A percentile compares a stretch with the other conserved stretches of the same genome.
These are phyloP conservation scores for Plantago elongata DNA, from an alignment of 257 asterid species.

Conservation along the genomic window DNA sequence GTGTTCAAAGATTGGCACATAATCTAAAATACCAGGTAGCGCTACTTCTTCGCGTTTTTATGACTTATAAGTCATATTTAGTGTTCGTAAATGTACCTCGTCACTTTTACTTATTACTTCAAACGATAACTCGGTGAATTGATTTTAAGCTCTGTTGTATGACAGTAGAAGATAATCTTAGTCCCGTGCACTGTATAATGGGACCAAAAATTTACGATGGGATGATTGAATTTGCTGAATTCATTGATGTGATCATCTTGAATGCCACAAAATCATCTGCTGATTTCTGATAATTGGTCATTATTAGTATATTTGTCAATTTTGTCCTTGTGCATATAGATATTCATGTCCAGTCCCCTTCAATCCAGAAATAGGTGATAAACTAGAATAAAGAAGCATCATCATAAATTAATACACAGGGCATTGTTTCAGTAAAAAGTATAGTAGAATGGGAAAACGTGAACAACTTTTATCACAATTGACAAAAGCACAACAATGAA, in stretches of 20 bases:
- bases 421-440: background rate
- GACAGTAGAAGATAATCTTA: background rate
- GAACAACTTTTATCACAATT: background rate
- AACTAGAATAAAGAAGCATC: slow-evolving; percentile 7
- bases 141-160: no score
- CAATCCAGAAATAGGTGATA: slow-evolving; percentile 22
- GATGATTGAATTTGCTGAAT: background rate
- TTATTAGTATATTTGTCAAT: background rate
- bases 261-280: background rate
- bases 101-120: background rate
- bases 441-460: background rate
- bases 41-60: slow-evolving; percentile 10
- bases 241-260: background rate
- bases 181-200: background rate
- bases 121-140: no score
- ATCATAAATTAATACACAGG: background rate
- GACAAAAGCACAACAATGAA: slow-evolving; percentile 1
- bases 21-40: slow-evolving; percentile 4
- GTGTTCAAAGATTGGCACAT: slow-evolving; percentile 23
- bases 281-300: slow-evolving; percentile 1
- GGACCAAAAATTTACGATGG: background rate
- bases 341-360: slow-evolving; percentile 22
- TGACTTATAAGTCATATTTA: slow-evolving; percentile 14
- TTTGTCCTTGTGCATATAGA: slow-evolving; percentile 8
- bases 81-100: background rate